Conservation (phyloP, 2,329 filamentous ascomycete genomes). For the Annulohypoxylon truncatum region DNA sequence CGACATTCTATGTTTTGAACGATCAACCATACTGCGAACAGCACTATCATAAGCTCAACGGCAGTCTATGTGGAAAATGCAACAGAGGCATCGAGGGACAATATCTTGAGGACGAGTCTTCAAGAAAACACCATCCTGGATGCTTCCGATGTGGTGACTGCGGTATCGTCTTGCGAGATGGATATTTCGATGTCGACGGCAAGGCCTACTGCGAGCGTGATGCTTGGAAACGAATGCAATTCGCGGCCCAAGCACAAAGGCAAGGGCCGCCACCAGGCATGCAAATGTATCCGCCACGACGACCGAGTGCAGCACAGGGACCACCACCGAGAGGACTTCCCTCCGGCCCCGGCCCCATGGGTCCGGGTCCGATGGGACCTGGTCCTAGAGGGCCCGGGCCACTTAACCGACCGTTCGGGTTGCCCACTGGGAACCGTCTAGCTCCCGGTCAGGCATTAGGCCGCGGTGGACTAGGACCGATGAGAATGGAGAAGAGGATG, state of each 20-base stretch:
- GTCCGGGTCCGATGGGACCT: slow-evolving; percentile 14
- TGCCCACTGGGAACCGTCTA: slow-evolving; percentile 50
- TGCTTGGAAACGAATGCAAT: slow-evolving; percentile 70
- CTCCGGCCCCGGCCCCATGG: slow-evolving; percentile 38
- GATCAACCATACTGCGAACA: slow-evolving; percentile 91
- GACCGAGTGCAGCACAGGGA: slow-evolving; percentile 40
- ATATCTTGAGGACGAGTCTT: slow-evolving; percentile 84
- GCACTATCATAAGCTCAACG: slow-evolving; percentile 93
- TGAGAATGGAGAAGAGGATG: slow-evolving; percentile 71
- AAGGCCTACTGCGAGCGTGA: slow-evolving; percentile 88
- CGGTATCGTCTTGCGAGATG: slow-evolving; percentile 76
- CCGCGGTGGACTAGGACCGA: slow-evolving; percentile 49
- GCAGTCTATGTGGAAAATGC: slow-evolving; percentile 84
- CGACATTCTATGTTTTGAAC: slow-evolving; percentile 90
- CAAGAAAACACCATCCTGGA: slow-evolving; percentile 83
- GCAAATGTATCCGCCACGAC: slow-evolving; percentile 33
- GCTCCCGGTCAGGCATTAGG: slow-evolving; percentile 53
- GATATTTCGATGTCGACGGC: slow-evolving; percentile 91
- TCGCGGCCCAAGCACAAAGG: slow-evolving; percentile 51
- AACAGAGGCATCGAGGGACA: slow-evolving; percentile 90
- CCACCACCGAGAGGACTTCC: slow-evolving; percentile 45
- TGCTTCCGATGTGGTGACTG: slow-evolving; percentile 91
- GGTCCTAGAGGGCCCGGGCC: slow-evolving; percentile 32
- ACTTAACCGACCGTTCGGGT: slow-evolving; percentile 50
- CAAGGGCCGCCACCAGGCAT: slow-evolving; percentile 40